phyloP scores from a whole-genome alignment of 495 filamentous ascomycete genomes.

The Neurospora sp. region DNA sequence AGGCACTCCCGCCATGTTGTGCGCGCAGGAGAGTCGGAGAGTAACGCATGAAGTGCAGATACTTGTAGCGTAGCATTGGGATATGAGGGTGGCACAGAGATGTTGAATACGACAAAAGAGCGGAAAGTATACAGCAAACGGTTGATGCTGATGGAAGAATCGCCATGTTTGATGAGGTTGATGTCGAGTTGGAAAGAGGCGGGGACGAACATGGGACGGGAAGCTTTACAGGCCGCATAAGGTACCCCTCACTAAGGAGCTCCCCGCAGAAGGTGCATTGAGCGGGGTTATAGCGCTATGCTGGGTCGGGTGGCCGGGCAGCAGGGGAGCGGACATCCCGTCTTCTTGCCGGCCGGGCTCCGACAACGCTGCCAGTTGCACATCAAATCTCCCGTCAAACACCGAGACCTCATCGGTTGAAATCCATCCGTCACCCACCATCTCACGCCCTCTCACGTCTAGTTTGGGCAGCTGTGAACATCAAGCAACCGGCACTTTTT shows the following conservation, averaged over 20 bases:
- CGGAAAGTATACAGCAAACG: background rate
- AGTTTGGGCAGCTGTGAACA: background rate
- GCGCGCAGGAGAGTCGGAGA: background rate
- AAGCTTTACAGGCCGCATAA: background rate
- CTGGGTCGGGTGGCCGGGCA: background rate
- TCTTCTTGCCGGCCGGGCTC: background rate
- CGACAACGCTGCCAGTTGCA: background rate
- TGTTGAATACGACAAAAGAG: background rate
- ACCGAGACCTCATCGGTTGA: background rate
- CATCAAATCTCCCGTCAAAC: background rate
- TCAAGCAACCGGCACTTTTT: background rate
- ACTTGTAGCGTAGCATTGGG: background rate
- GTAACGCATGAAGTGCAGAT: background rate
- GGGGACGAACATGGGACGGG: background rate
- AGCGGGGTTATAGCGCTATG: background rate
- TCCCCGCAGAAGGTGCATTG: background rate
- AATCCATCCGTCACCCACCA: background rate
- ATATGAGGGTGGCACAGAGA: background rate
- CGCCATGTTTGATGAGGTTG: background rate
- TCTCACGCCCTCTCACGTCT: background rate
- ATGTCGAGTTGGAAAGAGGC: background rate
- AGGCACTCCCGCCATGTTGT: background rate
- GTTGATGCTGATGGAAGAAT: background rate
- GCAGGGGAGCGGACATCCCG: background rate
- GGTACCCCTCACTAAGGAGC: background rate